Conservation (phyloP, 805 yeast genomes). For the Metschnikowia anglica region DNA sequence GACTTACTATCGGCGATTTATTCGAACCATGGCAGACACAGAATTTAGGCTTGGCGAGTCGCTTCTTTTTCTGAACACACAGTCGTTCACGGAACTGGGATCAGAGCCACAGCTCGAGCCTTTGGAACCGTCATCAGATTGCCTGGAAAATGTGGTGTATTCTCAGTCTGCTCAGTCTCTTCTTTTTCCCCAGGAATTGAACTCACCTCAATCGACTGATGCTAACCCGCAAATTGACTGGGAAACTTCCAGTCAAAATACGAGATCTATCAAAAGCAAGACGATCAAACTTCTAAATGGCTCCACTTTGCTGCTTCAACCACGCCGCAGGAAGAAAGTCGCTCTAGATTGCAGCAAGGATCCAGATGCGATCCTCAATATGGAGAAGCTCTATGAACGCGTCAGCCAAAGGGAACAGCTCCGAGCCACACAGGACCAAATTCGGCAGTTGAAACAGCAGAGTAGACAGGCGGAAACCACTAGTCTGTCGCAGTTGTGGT, state of each 20-base stretch:
- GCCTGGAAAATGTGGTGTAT: not conserved
- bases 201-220: not conserved
- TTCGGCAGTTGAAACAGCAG: constrained; percentile 2
- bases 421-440: constrained; percentile 6
- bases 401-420: constrained; percentile 16
- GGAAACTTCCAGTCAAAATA: no score
- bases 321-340: constrained; percentile 8
- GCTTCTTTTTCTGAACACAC: constrained; percentile 7
- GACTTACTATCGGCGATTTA: no score
- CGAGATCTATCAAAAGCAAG: no score
- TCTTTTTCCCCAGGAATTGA: constrained; percentile 3
- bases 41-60: constrained; percentile 20
- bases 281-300: constrained; percentile 17
- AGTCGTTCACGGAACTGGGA: not conserved
- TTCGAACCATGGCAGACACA: constrained; percentile 18
- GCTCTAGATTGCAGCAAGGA: constrained; percentile 7
- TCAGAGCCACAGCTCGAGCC: not conserved
- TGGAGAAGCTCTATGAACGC: constrained; percentile 20
- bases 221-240: no score
- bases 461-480: not conserved
- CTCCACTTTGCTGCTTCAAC: constrained; percentile 12
- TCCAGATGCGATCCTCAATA: constrained; percentile 16
- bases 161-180: constrained; percentile 7
- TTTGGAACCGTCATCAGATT: not conserved
- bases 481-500: constrained; percentile 27